Base-by-base conservation (phyloP, 345 rosid species). In the Chamaenerion angustifolium region DNA sequence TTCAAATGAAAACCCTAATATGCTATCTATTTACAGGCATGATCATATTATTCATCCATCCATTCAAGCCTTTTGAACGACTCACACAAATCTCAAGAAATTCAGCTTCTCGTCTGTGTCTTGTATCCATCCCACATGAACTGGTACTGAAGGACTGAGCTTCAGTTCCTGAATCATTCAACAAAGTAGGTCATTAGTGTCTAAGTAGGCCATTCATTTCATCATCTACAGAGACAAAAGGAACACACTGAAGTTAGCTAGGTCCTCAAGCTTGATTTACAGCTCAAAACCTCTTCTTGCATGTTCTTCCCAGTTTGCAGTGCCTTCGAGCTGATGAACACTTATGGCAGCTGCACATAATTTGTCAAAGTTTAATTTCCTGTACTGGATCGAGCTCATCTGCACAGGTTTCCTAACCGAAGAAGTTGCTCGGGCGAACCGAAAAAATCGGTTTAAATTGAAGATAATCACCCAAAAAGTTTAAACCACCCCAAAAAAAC, bases 301-400 rank as follows among this genome's bases (percentile, higher is more conserved):
- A 55, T 80, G 88, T 64, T 79, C 79, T 72, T 88, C 96, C 96
- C 96, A 88, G 64, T 66, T 68, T 15, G 75, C 84, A 76, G 77
- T 73, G 58, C 76, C 94, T 74, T 88, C 96, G 49, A 88, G 78
- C 66, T 88, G 94, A 71, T 88, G 83, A 68, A 84, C 94, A 48
- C 94, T 88, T 55, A 78, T 53, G 48, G 96, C 64, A 53, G 88
- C 81, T 23, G 94, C 88, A 67, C 92, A 88, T 71, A 88, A 88
- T 73, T 88, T 94, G 72, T 81, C 88, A 54, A 88, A 88, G 68
- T 82, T 81, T 56, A 88, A 52, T 62, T 80, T 88, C 67, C 84
- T 74, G 58, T 76, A 79, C 55, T 76, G 86, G 57, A 88, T 64
- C 62, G 76, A 65, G 56, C 83, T 76, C 46, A 88, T 56, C 96